A percentile compares a stretch with the other conserved stretches of the same genome.
Evolutionary conservation across 148 eudicot species (phyloP).

Genomic region (Hydrangea macrophylla): DNA sequence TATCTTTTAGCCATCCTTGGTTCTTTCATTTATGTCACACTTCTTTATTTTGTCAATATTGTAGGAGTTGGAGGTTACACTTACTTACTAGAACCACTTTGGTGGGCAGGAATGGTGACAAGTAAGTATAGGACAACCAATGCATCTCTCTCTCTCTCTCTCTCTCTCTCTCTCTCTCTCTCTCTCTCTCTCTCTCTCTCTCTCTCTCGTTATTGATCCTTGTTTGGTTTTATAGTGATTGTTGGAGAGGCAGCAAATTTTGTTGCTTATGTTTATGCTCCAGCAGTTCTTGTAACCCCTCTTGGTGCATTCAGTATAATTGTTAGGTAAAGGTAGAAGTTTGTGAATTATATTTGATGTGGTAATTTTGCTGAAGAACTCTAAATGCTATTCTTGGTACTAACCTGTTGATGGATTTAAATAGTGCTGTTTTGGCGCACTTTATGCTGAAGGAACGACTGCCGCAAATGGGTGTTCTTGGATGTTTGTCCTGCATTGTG

Average conservation of each 20-base stretch:
- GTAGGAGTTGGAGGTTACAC: constrained; percentile 82
- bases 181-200: background rate
- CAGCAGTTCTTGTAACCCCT: constrained; percentile 97
- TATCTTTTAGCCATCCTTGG: background rate
- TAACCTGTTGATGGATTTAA: constrained; percentile 26
- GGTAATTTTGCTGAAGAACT: background rate
- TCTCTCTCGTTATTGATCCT: background rate
- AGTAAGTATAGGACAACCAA: constrained; percentile 41
- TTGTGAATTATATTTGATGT: constrained; percentile 8
- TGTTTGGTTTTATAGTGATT: constrained; percentile 53
- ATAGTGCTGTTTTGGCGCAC: constrained; percentile 91
- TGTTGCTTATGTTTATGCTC: constrained; percentile 92
- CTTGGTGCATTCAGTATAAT: constrained; percentile 96
- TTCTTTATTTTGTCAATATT: constrained; percentile 4
- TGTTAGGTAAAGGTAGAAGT: constrained; percentile 51
- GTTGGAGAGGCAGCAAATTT: constrained; percentile 89
- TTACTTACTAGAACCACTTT: constrained; percentile 79
- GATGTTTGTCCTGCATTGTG: constrained; percentile 81
- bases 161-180: background rate
- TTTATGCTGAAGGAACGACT: constrained; percentile 73
- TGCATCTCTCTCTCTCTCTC: too few species aligned
- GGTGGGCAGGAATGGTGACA: constrained; percentile 88
- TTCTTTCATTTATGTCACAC: background rate
- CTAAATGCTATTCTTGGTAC: constrained; percentile 1
- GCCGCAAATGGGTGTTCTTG: constrained; percentile 58